phyloP scores from a whole-genome alignment of 495 filamentous ascomycete genomes.

The Durotheca rogersii region DNA sequence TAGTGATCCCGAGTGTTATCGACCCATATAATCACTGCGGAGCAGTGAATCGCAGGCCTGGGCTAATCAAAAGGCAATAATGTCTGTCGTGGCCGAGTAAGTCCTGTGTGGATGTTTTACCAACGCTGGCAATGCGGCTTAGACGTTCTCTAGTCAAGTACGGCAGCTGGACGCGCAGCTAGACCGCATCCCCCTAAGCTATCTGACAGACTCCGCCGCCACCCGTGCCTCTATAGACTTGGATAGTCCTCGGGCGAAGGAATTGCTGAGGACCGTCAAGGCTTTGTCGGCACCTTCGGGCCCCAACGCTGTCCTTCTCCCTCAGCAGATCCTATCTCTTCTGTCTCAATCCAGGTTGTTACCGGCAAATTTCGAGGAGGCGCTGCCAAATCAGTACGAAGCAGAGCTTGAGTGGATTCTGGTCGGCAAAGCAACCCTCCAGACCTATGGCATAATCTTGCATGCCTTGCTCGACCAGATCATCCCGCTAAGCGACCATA shows the following conservation, averaged over 20 bases:
- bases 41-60: slow-evolving; percentile 2
- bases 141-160: slow-evolving; percentile 62
- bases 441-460: slow-evolving; percentile 77
- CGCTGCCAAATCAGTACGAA: slow-evolving; percentile 51
- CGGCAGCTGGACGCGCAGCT: slow-evolving; percentile 75
- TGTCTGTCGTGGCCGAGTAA: slow-evolving; percentile 71
- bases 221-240: slow-evolving; percentile 31
- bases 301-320: slow-evolving; percentile 52
- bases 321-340: slow-evolving; percentile 55
- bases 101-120: slow-evolving; percentile 31
- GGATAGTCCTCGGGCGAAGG: slow-evolving; percentile 43
- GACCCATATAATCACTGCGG: slow-evolving; percentile 25
- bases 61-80: slow-evolving; percentile 34
- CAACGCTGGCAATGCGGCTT: slow-evolving; percentile 12
- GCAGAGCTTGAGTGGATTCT: slow-evolving; percentile 84
- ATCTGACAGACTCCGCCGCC: slow-evolving; percentile 37
- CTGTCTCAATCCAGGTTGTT: slow-evolving; percentile 58
- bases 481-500: slow-evolving; percentile 76
- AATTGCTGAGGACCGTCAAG: slow-evolving; percentile 65
- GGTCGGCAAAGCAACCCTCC: slow-evolving; percentile 80
- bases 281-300: slow-evolving; percentile 65
- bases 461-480: slow-evolving; percentile 74
- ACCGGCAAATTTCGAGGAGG: slow-evolving; percentile 32
- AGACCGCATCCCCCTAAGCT: slow-evolving; percentile 60
- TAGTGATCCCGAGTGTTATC: slow-evolving; percentile 14